Base-by-base conservation (phyloP, 2,329 filamentous ascomycete species). In the Aspergillus fumigatus region DNA sequence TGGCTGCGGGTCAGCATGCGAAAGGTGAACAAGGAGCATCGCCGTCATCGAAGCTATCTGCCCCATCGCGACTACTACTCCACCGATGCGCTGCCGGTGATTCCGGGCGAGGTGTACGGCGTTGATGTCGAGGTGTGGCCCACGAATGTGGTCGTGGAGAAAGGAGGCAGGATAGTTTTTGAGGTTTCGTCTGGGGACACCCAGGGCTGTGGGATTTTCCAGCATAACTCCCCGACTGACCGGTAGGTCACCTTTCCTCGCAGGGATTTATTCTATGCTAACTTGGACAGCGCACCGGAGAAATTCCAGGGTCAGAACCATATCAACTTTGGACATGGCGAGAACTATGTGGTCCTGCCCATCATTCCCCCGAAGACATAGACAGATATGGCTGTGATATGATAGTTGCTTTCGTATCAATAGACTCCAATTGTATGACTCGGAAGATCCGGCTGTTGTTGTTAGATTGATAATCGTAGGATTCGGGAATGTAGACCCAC, bases 1-100 rank as follows among this genome's bases (percentile, higher is more conserved):
- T 84, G 80, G 81, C 73, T 82, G 26, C 78, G 81, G 14, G 76
- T 78, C n/a, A 79, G 75, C 40, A 69, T 82, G 53, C 78, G 81
- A 54, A 80, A 80, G 62, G 72, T 75, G 4, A 77, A 82, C 53
- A 61, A 69, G 0, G 56, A 74, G 4, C 75, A 81, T 57, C 71
- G 70, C 3, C 73, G 75, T 32, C 75, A 82, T 61, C 67, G 75
- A 17, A 62, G 72, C 0, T 81, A 72, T 57, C 67, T 82, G 3
- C 80, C 81, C 1, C 74, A 79, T 58, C 75, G 81, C 11, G 76
- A 82, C 50, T 82, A 82, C 63, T 75, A 75, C 55, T 78, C 76
- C 47, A 80, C 73, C 0, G 79, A 82, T 57, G 72, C 74, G 2
- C 70, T 67, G 21, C 76, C 79, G 5, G 79, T 83, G 4, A 71